phyloP scores from a whole-genome alignment of 805 yeast species.

The Tetrapisispora pingtungensis region DNA sequence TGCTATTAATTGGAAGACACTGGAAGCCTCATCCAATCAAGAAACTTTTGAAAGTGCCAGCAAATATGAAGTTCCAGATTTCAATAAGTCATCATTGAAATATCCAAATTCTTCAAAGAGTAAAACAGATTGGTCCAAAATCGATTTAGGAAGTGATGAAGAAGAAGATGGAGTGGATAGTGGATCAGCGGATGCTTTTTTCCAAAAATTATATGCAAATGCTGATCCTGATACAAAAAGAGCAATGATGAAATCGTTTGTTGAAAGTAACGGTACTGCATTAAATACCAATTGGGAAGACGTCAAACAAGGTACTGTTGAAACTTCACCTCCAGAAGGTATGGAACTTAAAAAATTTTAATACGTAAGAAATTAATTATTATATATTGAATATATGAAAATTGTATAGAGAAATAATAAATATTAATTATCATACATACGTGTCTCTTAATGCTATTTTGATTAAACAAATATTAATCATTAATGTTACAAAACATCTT shows the following conservation, averaged over 20 bases:
- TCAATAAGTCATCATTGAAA: neutral
- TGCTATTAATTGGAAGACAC: slow-evolving; percentile 42
- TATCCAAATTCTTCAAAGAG: slow-evolving; percentile 62
- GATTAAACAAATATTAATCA: neutral
- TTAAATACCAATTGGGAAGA: slow-evolving; percentile 90
- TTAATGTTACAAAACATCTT: slow-evolving; percentile 1
- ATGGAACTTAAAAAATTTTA: slow-evolving; percentile 40
- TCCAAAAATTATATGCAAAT: slow-evolving; percentile 58
- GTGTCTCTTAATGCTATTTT: neutral
- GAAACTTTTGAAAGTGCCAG: neutral
- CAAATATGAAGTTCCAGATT: neutral
- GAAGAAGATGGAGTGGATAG: slow-evolving; percentile 35
- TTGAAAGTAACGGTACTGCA: slow-evolving; percentile 91
- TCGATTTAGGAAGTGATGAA: slow-evolving; percentile 37
- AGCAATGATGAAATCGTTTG: slow-evolving; percentile 94
- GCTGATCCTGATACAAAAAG: slow-evolving; percentile 81
- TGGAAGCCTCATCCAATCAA: slow-evolving; percentile 22
- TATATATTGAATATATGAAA: neutral
- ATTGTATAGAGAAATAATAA: neutral
- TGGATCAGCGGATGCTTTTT: slow-evolving; percentile 55
- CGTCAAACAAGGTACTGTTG: slow-evolving; percentile 56
- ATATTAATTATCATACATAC: neutral
- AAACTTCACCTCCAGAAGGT: slow-evolving; percentile 67
- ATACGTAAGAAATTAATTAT: neutral
- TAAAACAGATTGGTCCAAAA: slow-evolving; percentile 58